Evolutionary conservation across 139 green algal genomes (phyloP), one percentile per base, ranked within the genome.

Genomic region (Picochlorum sp.): DNA sequence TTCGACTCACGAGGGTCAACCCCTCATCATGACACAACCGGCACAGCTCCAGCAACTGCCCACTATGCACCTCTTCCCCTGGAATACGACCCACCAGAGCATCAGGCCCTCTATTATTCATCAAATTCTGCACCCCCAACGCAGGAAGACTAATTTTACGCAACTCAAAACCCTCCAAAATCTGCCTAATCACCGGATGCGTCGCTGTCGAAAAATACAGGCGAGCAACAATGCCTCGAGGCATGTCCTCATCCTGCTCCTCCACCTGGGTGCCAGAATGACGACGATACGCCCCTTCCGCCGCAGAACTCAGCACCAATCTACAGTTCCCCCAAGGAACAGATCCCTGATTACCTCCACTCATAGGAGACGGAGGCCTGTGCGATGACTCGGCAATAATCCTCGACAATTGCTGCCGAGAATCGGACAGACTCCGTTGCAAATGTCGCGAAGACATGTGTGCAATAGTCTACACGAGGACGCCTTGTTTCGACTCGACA

Each of bases 21-120:
- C 61, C 66, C 13, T 38, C 26, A 10, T 62, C 59, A 54, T 78
- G 61, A 56, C 66, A 74, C 30, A 26, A n/a, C 24, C 58, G 8
- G 61, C 65, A 69, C 3, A 78, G 72, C n/a, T 49, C 32, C 61
- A 69, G 54, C 45, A 78, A 28, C n/a, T 37, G 57, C 30, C 24
- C 50, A 23, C 46, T 60, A 57, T 77, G 71, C 38, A 49, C 49
- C 30, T 54, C 16, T 38, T 78, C 66, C 8, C 72, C 72, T 23
- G 72, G 72, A 24, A 78, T 78, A 3, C 47, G 32, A 18, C 72
- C 72, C 20, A 78, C 61, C 3, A 78, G 44, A 13, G 58, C 72
- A 63, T 78, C 72, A 6, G 72, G 72, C 18, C 72, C 72, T 66
- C 66, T 58, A 32, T 61, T 64, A 67, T 78, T 78, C 4, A 71